Base-by-base conservation (phyloP, 2,329 filamentous ascomycete genomes). In the Laburnicola sp. region DNA sequence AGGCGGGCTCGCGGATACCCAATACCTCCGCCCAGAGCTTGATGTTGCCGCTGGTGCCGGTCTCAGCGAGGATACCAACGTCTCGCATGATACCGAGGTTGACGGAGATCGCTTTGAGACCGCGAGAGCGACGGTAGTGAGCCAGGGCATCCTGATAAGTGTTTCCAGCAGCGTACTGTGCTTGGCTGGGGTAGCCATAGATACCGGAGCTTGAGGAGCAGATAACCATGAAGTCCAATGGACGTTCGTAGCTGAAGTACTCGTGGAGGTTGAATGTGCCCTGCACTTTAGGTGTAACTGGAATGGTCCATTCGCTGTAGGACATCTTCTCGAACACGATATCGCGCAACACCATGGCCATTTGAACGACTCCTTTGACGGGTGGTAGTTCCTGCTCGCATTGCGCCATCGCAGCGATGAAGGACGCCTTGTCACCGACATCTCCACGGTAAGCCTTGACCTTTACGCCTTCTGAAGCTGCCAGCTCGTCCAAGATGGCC, bases 261-360 rank as follows among this genome's bases (percentile, higher is more conserved):
- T 34, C 22, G 27, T 66, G 60, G 0, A 75, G 53, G 26, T 68
- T 66, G 60, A 70, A 63, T 1, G 69, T 65, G 2, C 72, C 71
- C 3, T 45, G 42, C 4, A 76, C 56, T 46, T 76, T 76, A 2
- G 63, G 51, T 2, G 38, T 34, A 2, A 62, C 34, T 2, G 56
- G 40, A 2, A 38, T 25, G 1, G 48, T 44, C 53, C 56, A 63
- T 22, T 58, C 40, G 3, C 45, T 48, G 21, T 36, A 28, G 2
- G 46, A 41, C 62, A 65, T 65, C 16, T 59, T 58, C 1, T 58
- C 51, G 30, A 64, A 60, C 0, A 57, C 41, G 9, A 55, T 46
- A 41, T 63, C 58, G 21, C 52, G 47, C 4, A 43, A 34, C 2
- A 53, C 47, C 51, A 55, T 54, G 22, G 58, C 35, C 10, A 21